These are phyloP conservation scores for Penicillium frequentans DNA, from an alignment of 2,329 filamentous ascomycete genomes.

Conservation along the genomic window DNA sequence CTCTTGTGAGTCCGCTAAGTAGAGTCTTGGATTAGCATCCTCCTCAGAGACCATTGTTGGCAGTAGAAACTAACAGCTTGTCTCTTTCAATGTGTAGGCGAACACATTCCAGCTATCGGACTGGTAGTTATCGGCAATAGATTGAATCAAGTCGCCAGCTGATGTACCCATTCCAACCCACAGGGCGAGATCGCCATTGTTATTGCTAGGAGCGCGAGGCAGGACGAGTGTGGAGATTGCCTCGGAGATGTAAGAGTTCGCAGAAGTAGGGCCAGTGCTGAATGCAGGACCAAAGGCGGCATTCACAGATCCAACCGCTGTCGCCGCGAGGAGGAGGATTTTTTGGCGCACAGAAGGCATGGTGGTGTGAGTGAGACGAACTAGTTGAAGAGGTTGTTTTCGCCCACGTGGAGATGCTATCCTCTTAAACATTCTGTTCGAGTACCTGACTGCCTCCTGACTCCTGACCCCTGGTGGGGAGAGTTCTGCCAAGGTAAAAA, in stretches of 20 bases:
- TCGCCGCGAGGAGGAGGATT: constrained; percentile 17
- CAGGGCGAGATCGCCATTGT: constrained; percentile 41
- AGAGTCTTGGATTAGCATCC: not conserved
- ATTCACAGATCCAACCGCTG: constrained; percentile 13
- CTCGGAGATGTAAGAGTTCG: constrained; percentile 45
- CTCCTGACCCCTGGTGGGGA: not conserved
- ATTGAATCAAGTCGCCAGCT: constrained; percentile 50
- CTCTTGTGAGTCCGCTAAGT: constrained; percentile 30
- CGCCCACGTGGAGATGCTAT: not conserved
- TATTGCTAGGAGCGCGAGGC: constrained; percentile 39
- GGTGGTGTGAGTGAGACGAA: not conserved
- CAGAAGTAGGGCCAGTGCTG: constrained; percentile 46
- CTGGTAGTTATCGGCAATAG: constrained; percentile 44
- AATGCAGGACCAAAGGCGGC: constrained; percentile 39
- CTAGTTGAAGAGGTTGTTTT: not conserved
- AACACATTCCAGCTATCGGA: constrained; percentile 43
- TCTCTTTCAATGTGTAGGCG: constrained; percentile 25
- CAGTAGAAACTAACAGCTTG: constrained; percentile 10
- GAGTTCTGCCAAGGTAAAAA: not conserved
- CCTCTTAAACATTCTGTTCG: not conserved
- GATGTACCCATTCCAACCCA: constrained; percentile 54
- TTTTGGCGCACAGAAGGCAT: constrained; percentile 17
- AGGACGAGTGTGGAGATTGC: constrained; percentile 47
- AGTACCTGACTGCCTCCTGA: not conserved
- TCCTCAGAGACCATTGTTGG: not conserved